phyloP scores from a whole-genome alignment of 148 eudicot species.

The Linanthus parryae region DNA sequence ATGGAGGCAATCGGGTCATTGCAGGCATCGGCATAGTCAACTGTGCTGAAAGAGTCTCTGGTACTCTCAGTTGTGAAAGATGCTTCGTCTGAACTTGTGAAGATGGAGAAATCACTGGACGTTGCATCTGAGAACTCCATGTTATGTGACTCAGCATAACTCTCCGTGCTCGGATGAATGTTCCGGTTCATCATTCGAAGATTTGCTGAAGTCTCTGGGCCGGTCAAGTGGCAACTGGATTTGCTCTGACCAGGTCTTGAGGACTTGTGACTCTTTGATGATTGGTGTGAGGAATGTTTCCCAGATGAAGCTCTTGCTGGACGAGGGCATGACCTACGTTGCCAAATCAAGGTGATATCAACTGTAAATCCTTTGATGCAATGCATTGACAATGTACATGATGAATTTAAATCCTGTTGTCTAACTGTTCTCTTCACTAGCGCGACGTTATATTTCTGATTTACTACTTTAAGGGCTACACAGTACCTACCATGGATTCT shows the following conservation, averaged over 20 bases:
- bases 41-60: constrained; percentile 73
- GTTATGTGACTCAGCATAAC: constrained; percentile 22
- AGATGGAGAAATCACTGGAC: constrained; percentile 84
- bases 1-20: constrained; percentile 58
- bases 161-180: constrained; percentile 28
- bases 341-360: no score
- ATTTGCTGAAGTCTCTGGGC: constrained; percentile 17
- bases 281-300: constrained; percentile 29
- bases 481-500: no score
- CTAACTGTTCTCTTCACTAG: no score
- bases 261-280: constrained; percentile 29
- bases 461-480: no score
- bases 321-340: constrained; percentile 74
- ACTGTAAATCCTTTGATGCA: no score
- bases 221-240: constrained; percentile 14
- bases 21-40: constrained; percentile 49
- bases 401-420: no score
- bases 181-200: constrained; percentile 29
- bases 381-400: no score
- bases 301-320: constrained; percentile 34
- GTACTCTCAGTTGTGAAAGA: constrained; percentile 92
- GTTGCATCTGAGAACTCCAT: constrained; percentile 59
- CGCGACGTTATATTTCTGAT: no score
- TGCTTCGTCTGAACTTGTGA: constrained; percentile 96
- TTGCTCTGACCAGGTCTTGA: constrained; percentile 24